A percentile compares a stretch with the other conserved stretches of the same genome.
phyloP scores from a whole-genome alignment of 257 asterid genomes.

The Solanum raphanifolium region DNA sequence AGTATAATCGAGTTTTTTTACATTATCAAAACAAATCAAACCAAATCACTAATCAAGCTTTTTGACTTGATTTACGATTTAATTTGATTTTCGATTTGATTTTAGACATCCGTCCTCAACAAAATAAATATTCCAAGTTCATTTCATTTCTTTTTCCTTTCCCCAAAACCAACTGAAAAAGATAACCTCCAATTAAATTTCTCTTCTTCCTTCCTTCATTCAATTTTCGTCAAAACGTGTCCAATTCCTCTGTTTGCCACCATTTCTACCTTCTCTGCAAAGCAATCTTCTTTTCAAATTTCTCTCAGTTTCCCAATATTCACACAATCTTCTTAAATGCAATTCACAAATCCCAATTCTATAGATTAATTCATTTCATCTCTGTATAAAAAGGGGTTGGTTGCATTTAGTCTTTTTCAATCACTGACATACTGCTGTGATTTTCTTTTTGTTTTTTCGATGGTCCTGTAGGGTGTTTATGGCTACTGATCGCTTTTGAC shows the following conservation, averaged over 20 bases:
- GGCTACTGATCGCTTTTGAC: neutral
- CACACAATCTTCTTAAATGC: neutral
- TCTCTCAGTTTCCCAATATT: neutral
- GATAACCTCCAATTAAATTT: neutral
- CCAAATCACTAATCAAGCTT: too few species aligned
- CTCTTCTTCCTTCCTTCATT: neutral
- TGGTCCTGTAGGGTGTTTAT: neutral
- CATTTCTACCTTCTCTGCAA: neutral
- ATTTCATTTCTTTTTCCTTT: neutral
- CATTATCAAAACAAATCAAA: too few species aligned
- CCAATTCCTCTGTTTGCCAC: neutral
- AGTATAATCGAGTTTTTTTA: too few species aligned
- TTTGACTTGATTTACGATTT: too few species aligned
- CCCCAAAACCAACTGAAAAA: neutral
- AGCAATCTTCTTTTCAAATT: neutral
- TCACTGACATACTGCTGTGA: neutral
- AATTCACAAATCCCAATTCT: neutral
- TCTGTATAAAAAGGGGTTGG: neutral
- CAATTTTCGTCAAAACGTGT: neutral
- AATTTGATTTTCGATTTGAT: too few species aligned
- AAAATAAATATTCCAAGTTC: neutral
- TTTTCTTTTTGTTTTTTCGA: neutral
- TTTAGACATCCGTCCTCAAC: neutral
- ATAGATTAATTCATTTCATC: neutral
- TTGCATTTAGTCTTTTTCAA: neutral